Conservation (phyloP, 805 yeast species). For the Yarrowia keelungensis region DNA sequence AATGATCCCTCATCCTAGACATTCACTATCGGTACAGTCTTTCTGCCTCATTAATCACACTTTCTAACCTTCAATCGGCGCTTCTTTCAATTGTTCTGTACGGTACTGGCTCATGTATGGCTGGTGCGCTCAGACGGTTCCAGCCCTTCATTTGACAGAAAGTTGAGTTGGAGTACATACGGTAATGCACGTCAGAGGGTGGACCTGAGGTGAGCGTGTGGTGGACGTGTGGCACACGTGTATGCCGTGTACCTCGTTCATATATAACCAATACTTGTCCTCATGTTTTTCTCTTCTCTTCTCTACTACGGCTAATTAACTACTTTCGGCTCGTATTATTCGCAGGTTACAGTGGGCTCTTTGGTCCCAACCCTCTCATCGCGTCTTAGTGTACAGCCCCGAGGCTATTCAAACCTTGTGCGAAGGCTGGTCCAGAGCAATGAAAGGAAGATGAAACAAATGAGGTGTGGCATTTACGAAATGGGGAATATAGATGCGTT, state of each 20-base stretch:
- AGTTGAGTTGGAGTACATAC: neutral
- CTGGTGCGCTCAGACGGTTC: neutral
- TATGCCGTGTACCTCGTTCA: too few species aligned
- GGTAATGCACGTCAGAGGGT: conserved; percentile 1
- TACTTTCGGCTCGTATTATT: neutral
- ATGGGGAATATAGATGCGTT: too few species aligned
- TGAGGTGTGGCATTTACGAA: too few species aligned
- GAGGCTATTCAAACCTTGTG: neutral
- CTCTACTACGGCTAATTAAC: neutral
- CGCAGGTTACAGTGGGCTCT: conserved; percentile 7
- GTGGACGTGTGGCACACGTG: too few species aligned
- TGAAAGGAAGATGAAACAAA: too few species aligned
- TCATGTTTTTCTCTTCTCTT: too few species aligned
- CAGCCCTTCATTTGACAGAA: neutral
- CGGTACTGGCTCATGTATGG: neutral
- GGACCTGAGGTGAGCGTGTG: neutral
- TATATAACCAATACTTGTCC: too few species aligned
- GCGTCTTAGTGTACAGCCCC: conserved; percentile 29
- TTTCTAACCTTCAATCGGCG: too few species aligned
- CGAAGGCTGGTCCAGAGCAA: conserved; percentile 5
- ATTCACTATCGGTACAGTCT: too few species aligned
- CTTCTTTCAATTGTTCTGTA: too few species aligned
- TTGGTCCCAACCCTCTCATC: conserved; percentile 22
- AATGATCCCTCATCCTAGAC: too few species aligned
- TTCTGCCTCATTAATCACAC: too few species aligned